These are phyloP conservation scores for Globisporangium nodosum DNA, from an alignment of 352 stramenopile species.

Conservation along the genomic window DNA sequence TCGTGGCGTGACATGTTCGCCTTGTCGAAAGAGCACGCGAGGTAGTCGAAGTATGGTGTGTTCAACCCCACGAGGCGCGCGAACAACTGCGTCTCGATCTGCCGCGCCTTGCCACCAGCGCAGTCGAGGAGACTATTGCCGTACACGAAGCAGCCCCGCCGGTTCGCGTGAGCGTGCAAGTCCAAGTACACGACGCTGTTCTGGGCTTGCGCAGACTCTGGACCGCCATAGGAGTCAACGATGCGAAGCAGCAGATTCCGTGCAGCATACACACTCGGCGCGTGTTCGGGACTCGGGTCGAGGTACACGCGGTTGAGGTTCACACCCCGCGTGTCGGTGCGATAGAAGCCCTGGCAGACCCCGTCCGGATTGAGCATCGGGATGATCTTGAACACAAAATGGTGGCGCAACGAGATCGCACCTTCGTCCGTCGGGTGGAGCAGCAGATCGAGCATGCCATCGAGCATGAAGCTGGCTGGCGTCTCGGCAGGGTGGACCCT, in stretches of 20 bases:
- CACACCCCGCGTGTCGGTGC: slow-evolving; percentile 75
- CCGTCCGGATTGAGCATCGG: slow-evolving; percentile 85
- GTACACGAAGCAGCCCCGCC: slow-evolving; percentile 89
- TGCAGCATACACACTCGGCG: slow-evolving; percentile 67
- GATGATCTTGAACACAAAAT: slow-evolving; percentile 80
- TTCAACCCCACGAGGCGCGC: slow-evolving; percentile 65
- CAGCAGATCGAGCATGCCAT: slow-evolving; percentile 52
- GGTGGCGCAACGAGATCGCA: slow-evolving; percentile 33
- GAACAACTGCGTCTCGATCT: slow-evolving; percentile 85
- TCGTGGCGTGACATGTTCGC: slow-evolving; percentile 54
- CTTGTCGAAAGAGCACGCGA: slow-evolving; percentile 76
- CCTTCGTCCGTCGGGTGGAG: slow-evolving; percentile 43
- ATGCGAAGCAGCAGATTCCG: slow-evolving; percentile 43
- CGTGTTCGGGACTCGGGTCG: slow-evolving; percentile 26
- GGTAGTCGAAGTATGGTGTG: slow-evolving; percentile 83
- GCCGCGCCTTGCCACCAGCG: slow-evolving; percentile 10
- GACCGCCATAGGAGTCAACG: slow-evolving; percentile 25
- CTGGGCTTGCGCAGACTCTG: slow-evolving; percentile 11
- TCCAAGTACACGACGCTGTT: slow-evolving; percentile 80
- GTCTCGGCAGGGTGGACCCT: slow-evolving; percentile 84
- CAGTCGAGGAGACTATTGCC: slow-evolving; percentile 68
- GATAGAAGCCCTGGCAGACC: slow-evolving; percentile 84
- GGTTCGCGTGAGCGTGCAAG: slow-evolving; percentile 87
- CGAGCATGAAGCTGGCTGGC: slow-evolving; percentile 60
- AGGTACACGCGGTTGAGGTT: slow-evolving; percentile 91